Evolutionary conservation across 495 filamentous ascomycete genomes (phyloP).

Genomic region (Daldinia childiae): DNA sequence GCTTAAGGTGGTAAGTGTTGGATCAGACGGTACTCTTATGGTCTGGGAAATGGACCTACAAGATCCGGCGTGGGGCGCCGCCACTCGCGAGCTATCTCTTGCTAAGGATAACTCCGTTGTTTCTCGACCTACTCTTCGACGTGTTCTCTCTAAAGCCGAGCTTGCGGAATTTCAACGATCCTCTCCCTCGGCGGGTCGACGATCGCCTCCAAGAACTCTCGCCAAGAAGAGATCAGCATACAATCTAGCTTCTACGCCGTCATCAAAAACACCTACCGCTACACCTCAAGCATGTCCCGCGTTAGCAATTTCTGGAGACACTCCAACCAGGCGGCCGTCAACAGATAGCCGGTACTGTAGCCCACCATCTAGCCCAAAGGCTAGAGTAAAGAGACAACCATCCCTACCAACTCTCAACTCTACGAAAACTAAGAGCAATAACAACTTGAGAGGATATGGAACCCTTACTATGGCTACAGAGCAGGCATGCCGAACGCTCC

Average conservation of each 20-base stretch:
- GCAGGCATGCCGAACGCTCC: constrained; percentile 79
- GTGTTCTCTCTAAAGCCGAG: constrained; percentile 79
- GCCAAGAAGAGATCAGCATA: constrained; percentile 56
- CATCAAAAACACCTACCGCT: constrained; percentile 49
- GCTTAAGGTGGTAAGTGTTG: constrained; percentile 74
- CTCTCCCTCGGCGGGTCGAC: constrained; percentile 62
- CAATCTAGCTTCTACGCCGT: constrained; percentile 45
- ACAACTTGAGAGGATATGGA: constrained; percentile 64
- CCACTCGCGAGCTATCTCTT: constrained; percentile 58
- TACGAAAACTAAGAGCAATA: constrained; percentile 59
- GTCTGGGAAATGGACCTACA: constrained; percentile 73
- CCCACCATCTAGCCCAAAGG: constrained; percentile 58
- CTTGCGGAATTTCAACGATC: constrained; percentile 77
- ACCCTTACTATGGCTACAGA: constrained; percentile 79
- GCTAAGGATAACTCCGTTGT: constrained; percentile 59
- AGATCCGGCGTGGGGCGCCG: constrained; percentile 46
- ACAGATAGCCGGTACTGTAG: constrained; percentile 53
- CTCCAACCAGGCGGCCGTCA: constrained; percentile 52
- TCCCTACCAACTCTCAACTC: constrained; percentile 69
- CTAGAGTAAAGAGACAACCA: constrained; percentile 57
- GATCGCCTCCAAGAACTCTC: constrained; percentile 70
- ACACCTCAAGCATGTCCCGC: constrained; percentile 45
- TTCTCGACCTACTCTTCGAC: constrained; percentile 73
- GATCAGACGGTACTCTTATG: constrained; percentile 87
- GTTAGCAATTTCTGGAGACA: constrained; percentile 47